Conservation (phyloP, 177 flowering plant genomes). For the Vitis hybrid region DNA sequence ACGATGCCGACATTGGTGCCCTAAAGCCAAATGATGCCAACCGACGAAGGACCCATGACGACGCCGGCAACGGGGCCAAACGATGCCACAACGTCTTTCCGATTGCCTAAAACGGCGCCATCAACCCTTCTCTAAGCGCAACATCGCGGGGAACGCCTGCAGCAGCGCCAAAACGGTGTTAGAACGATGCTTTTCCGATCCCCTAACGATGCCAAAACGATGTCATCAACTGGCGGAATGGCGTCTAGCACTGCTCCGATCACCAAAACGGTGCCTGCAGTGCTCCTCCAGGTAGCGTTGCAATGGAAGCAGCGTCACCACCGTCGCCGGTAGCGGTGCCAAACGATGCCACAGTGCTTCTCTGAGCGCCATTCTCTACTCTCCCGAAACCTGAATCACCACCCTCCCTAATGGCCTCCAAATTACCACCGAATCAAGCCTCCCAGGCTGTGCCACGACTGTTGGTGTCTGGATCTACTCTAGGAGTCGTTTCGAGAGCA, state of each 20-base stretch:
- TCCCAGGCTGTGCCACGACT: slow-evolving; percentile 59
- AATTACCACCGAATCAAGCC: slow-evolving; percentile 70
- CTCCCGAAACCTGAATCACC: slow-evolving; percentile 75
- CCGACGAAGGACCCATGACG: rapidly evolving
- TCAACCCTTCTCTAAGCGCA: too few relatives aligned
- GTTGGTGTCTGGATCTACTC: slow-evolving; percentile 95
- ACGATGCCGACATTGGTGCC: rapidly evolving
- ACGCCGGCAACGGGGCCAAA: rapidly evolving
- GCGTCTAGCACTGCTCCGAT: rapidly evolving
- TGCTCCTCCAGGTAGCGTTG: rapidly evolving
- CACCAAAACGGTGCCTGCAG: rapidly evolving
- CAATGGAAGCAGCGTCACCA: rapidly evolving
- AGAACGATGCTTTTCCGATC: too few relatives aligned
- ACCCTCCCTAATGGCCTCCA: slow-evolving; percentile 81
- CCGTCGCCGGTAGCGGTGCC: rapidly evolving
- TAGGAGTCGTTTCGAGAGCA: slow-evolving; percentile 77
- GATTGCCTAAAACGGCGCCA: rapidly evolving
- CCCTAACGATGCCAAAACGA: rapidly evolving
- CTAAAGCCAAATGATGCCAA: too few relatives aligned
- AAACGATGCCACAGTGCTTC: too few relatives aligned
- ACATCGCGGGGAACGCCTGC: rapidly evolving
- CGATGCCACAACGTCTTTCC: too few relatives aligned
- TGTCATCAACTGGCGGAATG: rapidly evolving
- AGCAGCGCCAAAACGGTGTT: rapidly evolving
- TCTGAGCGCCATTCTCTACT: slow-evolving; percentile 41